phyloP scores from a whole-genome alignment of 2,329 filamentous ascomycete species.

The Fusarium sp. region DNA sequence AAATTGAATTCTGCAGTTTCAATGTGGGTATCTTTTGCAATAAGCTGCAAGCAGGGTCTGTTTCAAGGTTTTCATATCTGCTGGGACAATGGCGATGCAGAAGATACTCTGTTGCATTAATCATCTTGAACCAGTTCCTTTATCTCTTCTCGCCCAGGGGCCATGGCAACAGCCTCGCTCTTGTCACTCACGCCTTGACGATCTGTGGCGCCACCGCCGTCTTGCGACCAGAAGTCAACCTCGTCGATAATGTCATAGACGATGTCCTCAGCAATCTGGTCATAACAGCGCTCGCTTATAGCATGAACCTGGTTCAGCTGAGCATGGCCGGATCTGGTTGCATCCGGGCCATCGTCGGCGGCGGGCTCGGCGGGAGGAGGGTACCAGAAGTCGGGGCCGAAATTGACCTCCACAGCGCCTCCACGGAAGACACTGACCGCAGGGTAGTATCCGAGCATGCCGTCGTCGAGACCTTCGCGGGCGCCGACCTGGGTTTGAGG shows the following conservation, averaged over 20 bases:
- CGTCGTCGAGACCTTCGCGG: conserved; percentile 90
- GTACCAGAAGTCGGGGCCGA: conserved; percentile 93
- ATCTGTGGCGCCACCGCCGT: conserved; percentile 67
- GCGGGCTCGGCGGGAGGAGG: conserved; percentile 74
- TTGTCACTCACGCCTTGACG: conserved; percentile 61
- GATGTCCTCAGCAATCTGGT: conserved; percentile 95
- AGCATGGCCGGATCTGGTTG: conserved; percentile 52
- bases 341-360: conserved; percentile 63
- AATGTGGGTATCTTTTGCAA: conserved; percentile 50
- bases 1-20: conserved; percentile 37
- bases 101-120: conserved; percentile 48
- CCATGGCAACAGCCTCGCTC: conserved; percentile 59
- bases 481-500: conserved; percentile 79
- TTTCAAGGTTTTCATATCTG: conserved; percentile 3
- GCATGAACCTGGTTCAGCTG: conserved; percentile 63
- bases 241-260: conserved; percentile 95
- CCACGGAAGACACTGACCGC: conserved; percentile 93
- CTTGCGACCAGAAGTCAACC: conserved; percentile 88
- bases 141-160: conserved; percentile 67
- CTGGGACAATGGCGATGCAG: background rate
- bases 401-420: conserved; percentile 92
- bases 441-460: conserved; percentile 95
- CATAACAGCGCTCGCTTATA: conserved; percentile 83
- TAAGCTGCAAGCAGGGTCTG: background rate
- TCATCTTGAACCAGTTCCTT: conserved; percentile 76